Evolutionary conservation across 805 yeast genomes (phyloP).

Genomic region (Starmera amethionina): DNA sequence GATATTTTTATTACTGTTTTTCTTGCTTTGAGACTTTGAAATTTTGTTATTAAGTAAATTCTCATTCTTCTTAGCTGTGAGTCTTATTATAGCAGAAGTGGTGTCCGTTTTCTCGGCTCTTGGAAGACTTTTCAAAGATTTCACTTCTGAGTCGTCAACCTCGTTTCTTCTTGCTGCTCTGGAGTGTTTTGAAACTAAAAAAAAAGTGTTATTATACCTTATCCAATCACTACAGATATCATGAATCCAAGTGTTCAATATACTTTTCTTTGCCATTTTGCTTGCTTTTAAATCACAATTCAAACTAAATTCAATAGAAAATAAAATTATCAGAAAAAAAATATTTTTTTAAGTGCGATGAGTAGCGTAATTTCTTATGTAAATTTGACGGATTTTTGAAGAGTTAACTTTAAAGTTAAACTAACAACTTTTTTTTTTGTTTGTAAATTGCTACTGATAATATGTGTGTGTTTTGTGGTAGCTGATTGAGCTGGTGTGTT

Average conservation of each 20-base stretch:
- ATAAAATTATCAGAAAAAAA: neutral
- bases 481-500: no score
- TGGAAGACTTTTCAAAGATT: slow-evolving; percentile 41
- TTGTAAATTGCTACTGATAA: no score
- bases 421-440: no score
- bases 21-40: slow-evolving; percentile 22
- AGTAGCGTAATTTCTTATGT: neutral
- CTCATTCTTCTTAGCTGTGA: slow-evolving; percentile 56
- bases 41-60: slow-evolving; percentile 47
- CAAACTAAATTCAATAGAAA: no score
- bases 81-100: slow-evolving; percentile 55
- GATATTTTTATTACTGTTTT: slow-evolving; percentile 18
- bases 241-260: no score
- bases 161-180: slow-evolving; percentile 73
- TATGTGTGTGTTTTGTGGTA: no score
- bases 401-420: no score
- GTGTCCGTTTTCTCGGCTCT: slow-evolving; percentile 51
- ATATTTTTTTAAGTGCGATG: neutral
- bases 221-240: no score
- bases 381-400: no score
- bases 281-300: no score
- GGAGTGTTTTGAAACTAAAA: slow-evolving; percentile 49
- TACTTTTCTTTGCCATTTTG: slow-evolving; percentile 19
- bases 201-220: neutral
- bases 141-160: slow-evolving; percentile 34